Evolutionary conservation across 2,329 filamentous ascomycete genomes (phyloP), one percentile per base, ranked within the genome.

Genomic region (Colletotrichum theobromicola): DNA sequence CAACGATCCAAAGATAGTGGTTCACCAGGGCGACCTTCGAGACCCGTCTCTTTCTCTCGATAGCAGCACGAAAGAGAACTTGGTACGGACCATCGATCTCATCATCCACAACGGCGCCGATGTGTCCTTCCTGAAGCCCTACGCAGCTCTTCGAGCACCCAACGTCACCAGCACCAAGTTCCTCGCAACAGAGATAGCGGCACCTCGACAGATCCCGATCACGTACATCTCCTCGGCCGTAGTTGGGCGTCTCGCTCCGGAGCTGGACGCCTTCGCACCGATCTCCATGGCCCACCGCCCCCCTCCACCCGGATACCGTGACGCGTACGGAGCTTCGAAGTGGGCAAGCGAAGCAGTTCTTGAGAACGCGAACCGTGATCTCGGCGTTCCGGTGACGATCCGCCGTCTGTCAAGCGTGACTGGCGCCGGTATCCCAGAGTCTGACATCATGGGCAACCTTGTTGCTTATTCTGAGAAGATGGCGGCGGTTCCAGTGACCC

Each of bases 61-160:
- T 3, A 71, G 82, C 16, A 57, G 34, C 2, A 42, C 34, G 3
- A 53, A 13, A 16, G 34, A 32, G 34, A 9, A 8, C 16, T 12
- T 26, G 7, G 65, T 70, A 7, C 26, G 21, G 12, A 63, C 77
- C 5, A 82, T 80, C 2, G 83, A 88, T 75, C 77, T 87, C 5
- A 87, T 93, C 66, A 87, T 93, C 26, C 91, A 88, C 77, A 82
- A 81, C 57, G 86, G 85, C 15, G 85, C 85, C 13, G 81, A 83
- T 62, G 77, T 78, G 12, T 82, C 76, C 12, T 84, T 78, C 77
- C 68, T 79, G 70, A 81, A 85, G 67, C 69, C 73, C 5, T 86
- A 84, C 75, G 42, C 71, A 2, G 70, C 76, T 2, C 74, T 85
- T 0, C 63, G 77, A 5, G 32, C 26, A 1, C 21, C 77, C 9